Conservation (phyloP, 495 filamentous ascomycete species). For the Lasiosphaeris hirsuta region DNA sequence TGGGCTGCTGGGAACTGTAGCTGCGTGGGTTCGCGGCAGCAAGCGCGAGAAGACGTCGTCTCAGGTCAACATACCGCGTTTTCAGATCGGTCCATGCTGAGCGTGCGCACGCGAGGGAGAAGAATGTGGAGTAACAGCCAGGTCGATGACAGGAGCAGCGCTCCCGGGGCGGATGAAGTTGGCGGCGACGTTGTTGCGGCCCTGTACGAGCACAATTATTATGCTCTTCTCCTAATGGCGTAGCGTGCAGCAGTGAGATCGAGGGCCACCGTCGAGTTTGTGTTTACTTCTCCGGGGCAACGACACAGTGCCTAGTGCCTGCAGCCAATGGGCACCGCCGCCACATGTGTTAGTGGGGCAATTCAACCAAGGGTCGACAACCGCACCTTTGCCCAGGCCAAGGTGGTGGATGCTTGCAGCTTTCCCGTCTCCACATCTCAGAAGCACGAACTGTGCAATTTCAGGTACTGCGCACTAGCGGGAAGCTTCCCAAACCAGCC, state of each 20-base stretch:
- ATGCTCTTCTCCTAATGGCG: constrained; percentile 30
- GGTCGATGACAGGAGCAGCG: constrained; percentile 33
- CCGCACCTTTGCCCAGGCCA: too few species aligned
- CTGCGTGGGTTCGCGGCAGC: too few species aligned
- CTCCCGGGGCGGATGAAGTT: constrained; percentile 24
- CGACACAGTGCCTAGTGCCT: constrained; percentile 2
- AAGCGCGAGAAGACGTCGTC: too few species aligned
- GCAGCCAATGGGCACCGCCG: constrained; percentile 8
- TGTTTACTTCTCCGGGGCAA: constrained; percentile 34
- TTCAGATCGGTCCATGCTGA: constrained; percentile 42
- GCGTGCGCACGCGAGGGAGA: constrained; percentile 26
- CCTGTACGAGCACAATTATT: constrained; percentile 17
- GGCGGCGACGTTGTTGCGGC: constrained; percentile 28
- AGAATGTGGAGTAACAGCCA: constrained; percentile 28
- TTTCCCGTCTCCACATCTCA: not conserved
- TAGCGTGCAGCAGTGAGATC: constrained; percentile 20
- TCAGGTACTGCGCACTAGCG: too few species aligned
- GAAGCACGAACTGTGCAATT: not conserved
- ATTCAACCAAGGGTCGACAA: not conserved
- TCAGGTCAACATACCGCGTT: constrained; percentile 34
- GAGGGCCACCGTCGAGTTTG: constrained; percentile 13
- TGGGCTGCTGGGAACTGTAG: not conserved
- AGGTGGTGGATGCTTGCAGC: not conserved
- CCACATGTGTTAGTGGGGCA: constrained; percentile 2
- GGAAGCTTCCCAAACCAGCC: not conserved